Evolutionary conservation across 1,139 yeast genomes (phyloP).

Genomic region (Taiozyma onychis): DNA sequence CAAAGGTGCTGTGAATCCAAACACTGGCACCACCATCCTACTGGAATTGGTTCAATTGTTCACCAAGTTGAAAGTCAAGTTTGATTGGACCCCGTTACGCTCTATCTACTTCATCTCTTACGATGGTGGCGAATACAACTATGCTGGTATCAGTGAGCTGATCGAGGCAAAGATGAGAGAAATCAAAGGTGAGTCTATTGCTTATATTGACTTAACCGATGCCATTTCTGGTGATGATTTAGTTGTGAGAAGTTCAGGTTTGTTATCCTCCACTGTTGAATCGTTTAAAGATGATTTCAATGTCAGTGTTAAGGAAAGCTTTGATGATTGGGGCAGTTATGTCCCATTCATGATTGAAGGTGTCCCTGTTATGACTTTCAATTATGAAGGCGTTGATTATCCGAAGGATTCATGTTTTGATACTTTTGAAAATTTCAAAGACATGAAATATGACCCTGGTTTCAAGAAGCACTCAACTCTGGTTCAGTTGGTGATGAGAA

Average conservation of each 20-base stretch:
- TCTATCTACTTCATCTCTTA: slow-evolving; percentile 80
- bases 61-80: slow-evolving; percentile 57
- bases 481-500: slow-evolving; percentile 49
- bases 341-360: slow-evolving; percentile 53
- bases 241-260: slow-evolving; percentile 60
- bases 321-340: slow-evolving; percentile 56
- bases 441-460: slow-evolving; percentile 43
- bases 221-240: slow-evolving; percentile 61
- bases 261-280: slow-evolving; percentile 39
- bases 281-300: slow-evolving; percentile 20
- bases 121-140: slow-evolving; percentile 78
- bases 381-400: slow-evolving; percentile 25
- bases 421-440: slow-evolving; percentile 50
- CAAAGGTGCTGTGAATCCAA: slow-evolving; percentile 67
- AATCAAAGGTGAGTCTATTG: slow-evolving; percentile 55
- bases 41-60: slow-evolving; percentile 69
- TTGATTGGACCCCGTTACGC: slow-evolving; percentile 81
- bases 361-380: slow-evolving; percentile 59
- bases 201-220: slow-evolving; percentile 74
- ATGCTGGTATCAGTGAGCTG: slow-evolving; percentile 84
- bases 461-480: slow-evolving; percentile 54
- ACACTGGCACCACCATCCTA: slow-evolving; percentile 71
- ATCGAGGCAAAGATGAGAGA: slow-evolving; percentile 51
- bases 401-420: slow-evolving; percentile 68
- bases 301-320: slow-evolving; percentile 19